Evolutionary conservation across 2,329 filamentous ascomycete species (phyloP).

Genomic region (Ascochyta rabiei): DNA sequence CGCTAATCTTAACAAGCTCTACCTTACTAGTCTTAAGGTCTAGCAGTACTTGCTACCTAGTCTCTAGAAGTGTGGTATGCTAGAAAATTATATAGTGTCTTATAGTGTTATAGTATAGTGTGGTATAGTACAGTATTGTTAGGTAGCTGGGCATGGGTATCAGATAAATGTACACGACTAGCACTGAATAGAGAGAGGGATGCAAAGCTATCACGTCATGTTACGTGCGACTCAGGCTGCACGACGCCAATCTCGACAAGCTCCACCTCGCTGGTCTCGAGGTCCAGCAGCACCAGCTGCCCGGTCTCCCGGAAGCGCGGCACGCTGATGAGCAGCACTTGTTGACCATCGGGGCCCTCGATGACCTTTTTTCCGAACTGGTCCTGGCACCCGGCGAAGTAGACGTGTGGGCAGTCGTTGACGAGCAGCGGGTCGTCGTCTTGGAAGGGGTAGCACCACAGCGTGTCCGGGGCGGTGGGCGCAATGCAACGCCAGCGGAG

Average conservation of each 20-base stretch:
- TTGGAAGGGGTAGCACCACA: slow-evolving; percentile 97
- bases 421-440: slow-evolving; percentile 91
- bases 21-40: too few relatives aligned
- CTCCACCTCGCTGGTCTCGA: slow-evolving; percentile 81
- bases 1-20: too few relatives aligned
- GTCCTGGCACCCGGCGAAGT: slow-evolving; percentile 86
- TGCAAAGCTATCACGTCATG: too few relatives aligned
- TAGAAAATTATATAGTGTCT: too few relatives aligned
- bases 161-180: too few relatives aligned
- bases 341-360: slow-evolving; percentile 68
- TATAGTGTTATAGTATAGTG: too few relatives aligned
- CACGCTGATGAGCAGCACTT: slow-evolving; percentile 78
- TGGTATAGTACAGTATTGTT: too few relatives aligned
- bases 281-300: slow-evolving; percentile 82
- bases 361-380: slow-evolving; percentile 75
- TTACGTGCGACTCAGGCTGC: slow-evolving; percentile 16
- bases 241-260: slow-evolving; percentile 55
- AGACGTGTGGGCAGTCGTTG: slow-evolving; percentile 84
- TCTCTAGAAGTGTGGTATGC: too few relatives aligned
- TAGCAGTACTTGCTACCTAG: too few relatives aligned
- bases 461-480: slow-evolving; percentile 92
- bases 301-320: slow-evolving; percentile 81
- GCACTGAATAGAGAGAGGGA: too few relatives aligned
- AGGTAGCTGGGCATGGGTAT: too few relatives aligned
- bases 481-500: slow-evolving; percentile 89